A percentile compares a stretch with the other conserved stretches of the same genome.
Conservation (phyloP, 164 flowering plant genomes). For the Cinnamomum micranthum region DNA sequence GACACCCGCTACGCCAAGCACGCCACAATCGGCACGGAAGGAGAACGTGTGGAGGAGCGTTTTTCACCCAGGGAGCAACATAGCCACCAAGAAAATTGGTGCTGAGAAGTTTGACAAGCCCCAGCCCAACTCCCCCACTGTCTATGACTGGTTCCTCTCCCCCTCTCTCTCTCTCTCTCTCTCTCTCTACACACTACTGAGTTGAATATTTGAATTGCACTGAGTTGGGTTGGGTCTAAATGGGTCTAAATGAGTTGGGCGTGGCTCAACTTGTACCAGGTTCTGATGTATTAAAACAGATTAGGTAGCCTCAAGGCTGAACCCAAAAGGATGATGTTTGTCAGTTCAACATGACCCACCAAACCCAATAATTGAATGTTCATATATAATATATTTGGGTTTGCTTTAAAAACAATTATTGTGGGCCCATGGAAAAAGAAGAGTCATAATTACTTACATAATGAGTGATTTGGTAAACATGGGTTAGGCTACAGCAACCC, state of each 20-base stretch:
- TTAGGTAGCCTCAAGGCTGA: too few relatives aligned
- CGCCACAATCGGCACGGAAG: slow-evolving; percentile 48
- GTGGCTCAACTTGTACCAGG: too few relatives aligned
- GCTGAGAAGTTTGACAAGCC: slow-evolving; percentile 71
- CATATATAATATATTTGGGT: too few relatives aligned
- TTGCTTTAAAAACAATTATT: too few relatives aligned
- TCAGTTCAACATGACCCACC: too few relatives aligned
- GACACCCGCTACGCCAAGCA: slow-evolving; percentile 56
- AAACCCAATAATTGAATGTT: too few relatives aligned
- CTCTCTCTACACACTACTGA: neutral
- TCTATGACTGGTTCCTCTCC: slow-evolving; percentile 75
- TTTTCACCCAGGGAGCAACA: slow-evolving; percentile 93
- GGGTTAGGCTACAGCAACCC: too few relatives aligned
- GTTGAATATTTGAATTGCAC: neutral
- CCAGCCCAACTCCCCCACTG: slow-evolving; percentile 80
- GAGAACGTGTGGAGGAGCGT: slow-evolving; percentile 98
- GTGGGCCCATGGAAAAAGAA: too few relatives aligned
- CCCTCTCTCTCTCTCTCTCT: slow-evolving; percentile 1
- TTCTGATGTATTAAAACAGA: too few relatives aligned
- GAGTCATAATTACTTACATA: too few relatives aligned
- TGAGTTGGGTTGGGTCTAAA: neutral
- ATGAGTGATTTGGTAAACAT: too few relatives aligned
- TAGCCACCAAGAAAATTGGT: slow-evolving; percentile 62
- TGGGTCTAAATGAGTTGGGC: neutral
- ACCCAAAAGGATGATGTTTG: too few relatives aligned